Evolutionary conservation across 306 rosid species (phyloP).

Genomic region (Lablab purpureus): DNA sequence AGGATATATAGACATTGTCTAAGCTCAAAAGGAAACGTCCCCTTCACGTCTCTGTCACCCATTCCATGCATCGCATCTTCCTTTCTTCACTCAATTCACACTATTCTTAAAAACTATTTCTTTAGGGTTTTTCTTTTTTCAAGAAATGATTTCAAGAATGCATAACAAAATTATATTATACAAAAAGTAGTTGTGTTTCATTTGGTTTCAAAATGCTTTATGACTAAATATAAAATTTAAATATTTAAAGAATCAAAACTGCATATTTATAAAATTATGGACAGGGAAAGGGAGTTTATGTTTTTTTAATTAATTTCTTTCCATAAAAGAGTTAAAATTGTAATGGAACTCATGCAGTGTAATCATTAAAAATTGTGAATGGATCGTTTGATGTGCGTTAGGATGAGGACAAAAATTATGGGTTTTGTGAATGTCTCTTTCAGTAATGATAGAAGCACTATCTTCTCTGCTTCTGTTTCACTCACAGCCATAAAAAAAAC

Average conservation of each 20-base stretch:
- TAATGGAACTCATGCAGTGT: background rate
- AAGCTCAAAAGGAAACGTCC: constrained; percentile 1
- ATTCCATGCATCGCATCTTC: constrained; percentile 15
- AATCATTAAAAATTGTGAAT: background rate
- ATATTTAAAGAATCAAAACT: background rate
- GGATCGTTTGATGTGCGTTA: background rate
- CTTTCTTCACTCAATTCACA: constrained; percentile 8
- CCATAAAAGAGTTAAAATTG: too few relatives aligned
- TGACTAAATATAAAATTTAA: too few relatives aligned
- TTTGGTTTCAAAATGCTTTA: too few relatives aligned
- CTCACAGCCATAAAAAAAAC: background rate
- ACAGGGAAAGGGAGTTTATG: too few relatives aligned
- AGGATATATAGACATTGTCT: constrained; percentile 21
- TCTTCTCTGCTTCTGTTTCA: background rate
- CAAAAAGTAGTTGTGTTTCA: too few relatives aligned
- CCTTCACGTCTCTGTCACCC: constrained; percentile 26
- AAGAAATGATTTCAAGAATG: too few relatives aligned
- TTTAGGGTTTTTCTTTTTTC: background rate
- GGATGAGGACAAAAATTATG: background rate
- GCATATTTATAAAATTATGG: too few relatives aligned
- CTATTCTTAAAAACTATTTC: too few relatives aligned
- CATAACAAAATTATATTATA: too few relatives aligned
- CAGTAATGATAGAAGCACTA: background rate
- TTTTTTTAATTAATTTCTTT: too few relatives aligned
- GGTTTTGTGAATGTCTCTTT: constrained; percentile 1